Conservation (phyloP, 2,329 filamentous ascomycete genomes). For the Fusarium citri region DNA sequence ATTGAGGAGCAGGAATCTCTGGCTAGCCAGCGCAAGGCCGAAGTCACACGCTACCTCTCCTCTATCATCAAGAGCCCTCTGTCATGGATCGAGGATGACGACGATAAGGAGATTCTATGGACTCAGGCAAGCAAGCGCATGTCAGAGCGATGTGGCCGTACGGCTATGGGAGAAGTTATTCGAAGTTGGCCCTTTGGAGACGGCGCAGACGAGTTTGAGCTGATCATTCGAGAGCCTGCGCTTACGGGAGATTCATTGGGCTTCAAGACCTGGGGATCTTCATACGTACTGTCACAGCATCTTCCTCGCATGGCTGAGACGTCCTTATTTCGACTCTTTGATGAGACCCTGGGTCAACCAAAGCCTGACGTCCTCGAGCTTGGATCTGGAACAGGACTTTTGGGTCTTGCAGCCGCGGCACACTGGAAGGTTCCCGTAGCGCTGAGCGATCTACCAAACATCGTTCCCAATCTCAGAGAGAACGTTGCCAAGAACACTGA, state of each 20-base stretch:
- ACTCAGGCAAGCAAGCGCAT: slow-evolving; percentile 82
- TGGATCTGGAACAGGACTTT: slow-evolving; percentile 90
- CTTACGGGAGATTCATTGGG: slow-evolving; percentile 90
- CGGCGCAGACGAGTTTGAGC: slow-evolving; percentile 61
- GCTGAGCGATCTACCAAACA: slow-evolving; percentile 86
- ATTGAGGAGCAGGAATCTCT: slow-evolving; percentile 57
- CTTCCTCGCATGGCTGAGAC: slow-evolving; percentile 64
- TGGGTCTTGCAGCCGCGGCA: slow-evolving; percentile 85
- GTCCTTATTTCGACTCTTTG: slow-evolving; percentile 60
- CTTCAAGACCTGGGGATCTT: slow-evolving; percentile 95
- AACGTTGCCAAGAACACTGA: slow-evolving; percentile 76
- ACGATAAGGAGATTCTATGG: slow-evolving; percentile 77
- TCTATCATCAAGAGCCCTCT: slow-evolving; percentile 75
- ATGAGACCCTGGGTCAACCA: slow-evolving; percentile 48
- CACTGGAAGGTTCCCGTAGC: slow-evolving; percentile 74
- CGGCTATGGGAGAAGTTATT: slow-evolving; percentile 68
- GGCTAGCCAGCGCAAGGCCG: slow-evolving; percentile 57
- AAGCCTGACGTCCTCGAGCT: slow-evolving; percentile 73
- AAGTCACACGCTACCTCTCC: slow-evolving; percentile 74
- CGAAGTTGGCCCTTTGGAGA: slow-evolving; percentile 64
- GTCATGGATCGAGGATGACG: slow-evolving; percentile 75
- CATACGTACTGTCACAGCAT: slow-evolving; percentile 83
- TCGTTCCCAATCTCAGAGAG: slow-evolving; percentile 81
- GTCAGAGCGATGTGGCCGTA: slow-evolving; percentile 85
- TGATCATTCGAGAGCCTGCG: slow-evolving; percentile 86